Percentiles rank a stretch among this genome's conserved stretches.
These are phyloP conservation scores for Puccinellia tenuiflora DNA, from an alignment of 176 grass and related monocot genomes.

Conservation along the genomic window DNA sequence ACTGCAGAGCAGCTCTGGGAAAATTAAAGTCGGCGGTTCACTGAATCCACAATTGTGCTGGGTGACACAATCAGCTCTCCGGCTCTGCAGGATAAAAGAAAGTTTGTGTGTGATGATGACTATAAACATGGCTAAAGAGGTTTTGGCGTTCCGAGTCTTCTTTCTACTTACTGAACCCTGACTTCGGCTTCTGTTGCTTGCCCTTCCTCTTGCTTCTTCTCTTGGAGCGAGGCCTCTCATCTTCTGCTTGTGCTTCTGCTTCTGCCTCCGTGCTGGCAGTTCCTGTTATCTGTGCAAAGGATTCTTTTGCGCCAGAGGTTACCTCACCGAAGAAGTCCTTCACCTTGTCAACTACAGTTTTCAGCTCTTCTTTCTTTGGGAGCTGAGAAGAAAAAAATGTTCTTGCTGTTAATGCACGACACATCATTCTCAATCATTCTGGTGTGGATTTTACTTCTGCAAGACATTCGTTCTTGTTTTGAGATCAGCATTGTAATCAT, in stretches of 20 bases:
- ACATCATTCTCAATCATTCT: neutral
- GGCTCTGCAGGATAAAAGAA: constrained; percentile 16
- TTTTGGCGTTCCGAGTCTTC: neutral
- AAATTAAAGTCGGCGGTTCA: constrained; percentile 5
- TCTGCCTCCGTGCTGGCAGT: constrained; percentile 51
- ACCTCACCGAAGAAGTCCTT: constrained; percentile 86
- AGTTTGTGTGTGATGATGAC: neutral
- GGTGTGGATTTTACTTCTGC: neutral
- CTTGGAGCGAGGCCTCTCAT: constrained; percentile 27
- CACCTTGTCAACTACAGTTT: constrained; percentile 87
- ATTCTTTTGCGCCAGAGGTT: constrained; percentile 56
- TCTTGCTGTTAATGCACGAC: constrained; percentile 1
- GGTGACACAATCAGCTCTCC: neutral
- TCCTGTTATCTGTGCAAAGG: constrained; percentile 87
- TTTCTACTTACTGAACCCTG: constrained; percentile 40
- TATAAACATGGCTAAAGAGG: neutral
- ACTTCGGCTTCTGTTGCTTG: constrained; percentile 28
- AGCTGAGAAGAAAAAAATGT: constrained; percentile 51
- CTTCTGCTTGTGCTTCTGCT: constrained; percentile 41
- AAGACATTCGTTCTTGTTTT: neutral
- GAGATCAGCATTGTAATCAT: neutral
- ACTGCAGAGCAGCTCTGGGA: constrained; percentile 18
- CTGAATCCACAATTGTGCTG: neutral
- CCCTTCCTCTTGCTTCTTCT: constrained; percentile 36
- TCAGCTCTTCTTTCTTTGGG: constrained; percentile 84